phyloP scores from a whole-genome alignment of 331 rosid species.

The Quercus phellos region DNA sequence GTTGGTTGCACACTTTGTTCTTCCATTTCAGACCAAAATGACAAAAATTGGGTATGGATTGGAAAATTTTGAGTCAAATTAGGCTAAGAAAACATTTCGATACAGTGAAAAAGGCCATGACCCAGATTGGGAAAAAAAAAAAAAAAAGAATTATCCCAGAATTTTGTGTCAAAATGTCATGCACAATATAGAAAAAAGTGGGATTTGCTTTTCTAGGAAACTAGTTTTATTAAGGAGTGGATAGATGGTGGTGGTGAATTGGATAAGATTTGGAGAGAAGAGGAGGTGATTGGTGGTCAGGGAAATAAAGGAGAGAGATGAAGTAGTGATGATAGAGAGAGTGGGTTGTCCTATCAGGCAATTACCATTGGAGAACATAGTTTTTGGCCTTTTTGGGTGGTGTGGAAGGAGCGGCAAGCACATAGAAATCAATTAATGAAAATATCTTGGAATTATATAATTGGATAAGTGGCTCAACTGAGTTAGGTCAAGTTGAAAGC shows the following conservation, averaged over 20 bases:
- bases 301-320: background rate
- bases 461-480: background rate
- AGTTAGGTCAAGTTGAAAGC: background rate
- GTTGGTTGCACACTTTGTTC: background rate
- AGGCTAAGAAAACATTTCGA: slow-evolving; percentile 4
- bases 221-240: background rate
- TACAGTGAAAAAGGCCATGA: slow-evolving; percentile 7
- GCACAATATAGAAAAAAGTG: slow-evolving; percentile 12
- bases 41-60: background rate
- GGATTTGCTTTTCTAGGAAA: background rate
- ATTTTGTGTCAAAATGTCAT: slow-evolving; percentile 25
- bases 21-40: slow-evolving; percentile 19
- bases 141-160: slow-evolving; percentile 15
- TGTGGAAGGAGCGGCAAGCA: background rate
- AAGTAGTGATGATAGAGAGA: background rate
- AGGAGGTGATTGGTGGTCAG: background rate
- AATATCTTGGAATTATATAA: background rate
- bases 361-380: slow-evolving; percentile 11
- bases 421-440: background rate
- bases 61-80: background rate
- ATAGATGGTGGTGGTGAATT: background rate
- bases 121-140: slow-evolving; percentile 18
- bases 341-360: background rate
- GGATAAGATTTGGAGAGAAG: background rate
- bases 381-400: background rate